phyloP scores from a whole-genome alignment of 2,329 filamentous ascomycete genomes.

The Xylariaceae sp. region DNA sequence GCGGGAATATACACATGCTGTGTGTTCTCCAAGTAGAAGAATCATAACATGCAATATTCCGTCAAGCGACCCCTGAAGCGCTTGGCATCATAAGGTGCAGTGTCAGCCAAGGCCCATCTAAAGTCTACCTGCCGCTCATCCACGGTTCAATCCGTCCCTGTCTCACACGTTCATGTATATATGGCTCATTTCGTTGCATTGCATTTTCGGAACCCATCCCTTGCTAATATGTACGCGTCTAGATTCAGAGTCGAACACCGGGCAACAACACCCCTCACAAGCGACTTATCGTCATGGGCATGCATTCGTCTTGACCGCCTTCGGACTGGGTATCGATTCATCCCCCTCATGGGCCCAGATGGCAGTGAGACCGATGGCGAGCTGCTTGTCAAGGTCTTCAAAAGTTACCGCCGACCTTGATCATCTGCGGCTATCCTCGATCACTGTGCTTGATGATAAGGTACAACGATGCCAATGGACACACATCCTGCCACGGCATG shows the following conservation, averaged over 20 bases:
- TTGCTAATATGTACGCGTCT: constrained; percentile 19
- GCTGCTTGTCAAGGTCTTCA: not conserved
- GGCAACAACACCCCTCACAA: constrained; percentile 32
- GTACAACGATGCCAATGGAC: not conserved
- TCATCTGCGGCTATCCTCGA: not conserved
- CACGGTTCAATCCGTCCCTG: not conserved
- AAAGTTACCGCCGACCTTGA: not conserved
- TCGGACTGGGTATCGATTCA: not conserved
- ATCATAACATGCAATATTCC: constrained; percentile 23
- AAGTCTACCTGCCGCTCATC: not conserved
- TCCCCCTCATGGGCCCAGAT: not conserved
- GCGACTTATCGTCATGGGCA: not conserved
- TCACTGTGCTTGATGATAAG: not conserved
- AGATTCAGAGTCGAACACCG: constrained; percentile 50
- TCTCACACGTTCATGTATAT: not conserved
- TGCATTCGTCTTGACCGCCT: not conserved
- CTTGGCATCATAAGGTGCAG: not conserved
- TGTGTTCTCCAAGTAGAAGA: constrained; percentile 18
- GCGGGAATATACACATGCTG: constrained; percentile 15
- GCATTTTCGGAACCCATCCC: not conserved
- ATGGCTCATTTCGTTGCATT: not conserved
- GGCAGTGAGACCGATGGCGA: not conserved
- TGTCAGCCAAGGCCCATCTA: not conserved
- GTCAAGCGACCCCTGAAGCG: constrained; percentile 15
- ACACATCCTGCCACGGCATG: not conserved